Base-by-base conservation (phyloP, 1,284 basidiomycete genomes). In the Pseudozyma thailandica region DNA sequence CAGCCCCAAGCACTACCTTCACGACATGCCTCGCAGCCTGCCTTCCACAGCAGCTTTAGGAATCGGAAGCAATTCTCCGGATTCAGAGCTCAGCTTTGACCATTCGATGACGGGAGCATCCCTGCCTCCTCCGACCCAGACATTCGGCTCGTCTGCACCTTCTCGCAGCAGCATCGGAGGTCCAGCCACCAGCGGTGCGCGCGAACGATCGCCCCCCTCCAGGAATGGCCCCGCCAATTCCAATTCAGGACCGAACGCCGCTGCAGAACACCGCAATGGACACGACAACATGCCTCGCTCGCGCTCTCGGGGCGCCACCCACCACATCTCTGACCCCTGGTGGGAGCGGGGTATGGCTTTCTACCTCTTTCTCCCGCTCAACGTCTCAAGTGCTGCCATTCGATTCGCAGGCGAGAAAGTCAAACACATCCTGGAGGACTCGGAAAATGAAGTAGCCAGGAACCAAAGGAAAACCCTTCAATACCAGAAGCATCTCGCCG, bases 331-430 rank as follows among this genome's bases (percentile, higher is more conserved):
- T 1, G 21, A 68, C 23, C 56, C 69, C 7, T 75, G 68, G 69
- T 75, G 65, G 65, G 64, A 75, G 38, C 56, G 63, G 20, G 73
- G 73, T 0, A 23, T 61, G 37, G 62, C 64, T 1, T 75, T 72
- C 57, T 75, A 75, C 43, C 68, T 75, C 33, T 75, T 75, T 30
- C 55, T 75, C 3, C 70, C 73, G 10, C 52, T 75, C 47, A 75
- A 75, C 54, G 60, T 70, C 2, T 72, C 73, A 0, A 58, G 54
- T 25, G 69, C 69, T 9, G 69, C 69, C 10, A 52, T 72, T 21
- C 56, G 64, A 8, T 72, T 68, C 35, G 73, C 73, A 0, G 70
- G 73, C 21, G 69, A 72, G 7, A 72, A 72, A 31, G 53, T 72
- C 27, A 56, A 62, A 18, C 42, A 48, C 48, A 50, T 72, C 15